Evolutionary conservation across 768 basidiomycete genomes (phyloP).

Genomic region (Tricholoma terreum): DNA sequence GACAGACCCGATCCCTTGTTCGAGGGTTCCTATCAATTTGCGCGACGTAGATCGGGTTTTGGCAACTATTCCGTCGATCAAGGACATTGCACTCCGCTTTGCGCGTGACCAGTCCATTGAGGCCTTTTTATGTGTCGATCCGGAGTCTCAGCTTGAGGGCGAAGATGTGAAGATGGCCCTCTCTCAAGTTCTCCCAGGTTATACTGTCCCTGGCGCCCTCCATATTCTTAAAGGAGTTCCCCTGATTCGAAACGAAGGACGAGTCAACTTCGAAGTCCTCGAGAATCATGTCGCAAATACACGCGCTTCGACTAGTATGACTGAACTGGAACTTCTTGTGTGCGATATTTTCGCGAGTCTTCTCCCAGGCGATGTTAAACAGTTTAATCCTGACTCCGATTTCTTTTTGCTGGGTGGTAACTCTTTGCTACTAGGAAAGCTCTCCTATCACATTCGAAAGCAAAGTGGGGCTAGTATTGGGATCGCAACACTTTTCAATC

Average conservation of each 20-base stretch:
- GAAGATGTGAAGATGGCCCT: conserved; percentile 20
- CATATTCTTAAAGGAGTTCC: conserved; percentile 27
- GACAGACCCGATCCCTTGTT: conserved; percentile 36
- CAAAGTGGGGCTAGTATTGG: conserved; percentile 34
- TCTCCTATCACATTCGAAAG: conserved; percentile 40
- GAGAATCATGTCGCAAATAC: conserved; percentile 20
- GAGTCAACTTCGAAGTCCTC: conserved; percentile 31
- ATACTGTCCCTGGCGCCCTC: conserved; percentile 35
- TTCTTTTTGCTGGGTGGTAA: conserved; percentile 45
- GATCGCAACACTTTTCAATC: conserved; percentile 38
- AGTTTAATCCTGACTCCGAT: conserved; percentile 32
- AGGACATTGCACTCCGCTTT: conserved; percentile 33
- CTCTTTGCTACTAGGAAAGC: conserved; percentile 44
- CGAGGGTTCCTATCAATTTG: conserved; percentile 28
- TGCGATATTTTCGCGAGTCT: conserved; percentile 35
- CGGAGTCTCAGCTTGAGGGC: conserved; percentile 15
- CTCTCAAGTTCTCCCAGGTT: conserved; percentile 32
- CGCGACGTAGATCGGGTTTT: conserved; percentile 26
- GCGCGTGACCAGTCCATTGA: conserved; percentile 32
- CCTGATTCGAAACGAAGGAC: conserved; percentile 21
- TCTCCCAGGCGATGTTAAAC: conserved; percentile 26
- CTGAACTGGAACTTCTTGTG: conserved; percentile 29
- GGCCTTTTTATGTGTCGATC: conserved; percentile 34
- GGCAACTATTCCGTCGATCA: conserved; percentile 24
- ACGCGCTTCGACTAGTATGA: conserved; percentile 26